Evolutionary conservation across 2,329 filamentous ascomycete genomes (phyloP).

Genomic region (Pezicula carpinea): DNA sequence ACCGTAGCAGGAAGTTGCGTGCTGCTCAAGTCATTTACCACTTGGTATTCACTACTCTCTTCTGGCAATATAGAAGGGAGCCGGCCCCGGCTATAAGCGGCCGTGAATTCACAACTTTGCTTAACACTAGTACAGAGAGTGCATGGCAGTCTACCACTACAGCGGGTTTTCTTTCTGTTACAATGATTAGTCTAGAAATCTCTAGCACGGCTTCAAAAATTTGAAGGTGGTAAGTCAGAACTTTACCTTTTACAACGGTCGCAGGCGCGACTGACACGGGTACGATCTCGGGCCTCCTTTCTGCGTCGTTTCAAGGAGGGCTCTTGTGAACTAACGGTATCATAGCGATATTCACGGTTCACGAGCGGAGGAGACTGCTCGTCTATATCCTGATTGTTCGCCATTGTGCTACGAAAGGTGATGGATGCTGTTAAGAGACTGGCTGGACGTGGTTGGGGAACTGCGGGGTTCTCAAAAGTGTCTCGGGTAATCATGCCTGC

Average conservation of each 20-base stretch:
- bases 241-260: conserved; percentile 43
- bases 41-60: conserved; percentile 1
- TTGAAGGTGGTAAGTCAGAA: background rate
- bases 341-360: no score
- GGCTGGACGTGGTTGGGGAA: no score
- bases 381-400: no score
- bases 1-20: background rate
- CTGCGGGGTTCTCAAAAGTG: no score
- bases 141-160: conserved; percentile 36
- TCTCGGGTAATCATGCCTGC: no score
- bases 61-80: conserved; percentile 33
- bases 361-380: no score
- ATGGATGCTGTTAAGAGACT: no score
- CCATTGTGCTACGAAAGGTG: no score
- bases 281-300: conserved; percentile 13
- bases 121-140: conserved; percentile 28
- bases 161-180: conserved; percentile 34
- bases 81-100: conserved; percentile 43
- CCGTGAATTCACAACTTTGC: conserved; percentile 41
- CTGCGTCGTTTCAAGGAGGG: conserved; percentile 11
- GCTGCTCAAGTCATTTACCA: background rate
- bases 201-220: background rate
- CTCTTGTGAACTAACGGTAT: no score
- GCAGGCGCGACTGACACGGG: conserved; percentile 40
- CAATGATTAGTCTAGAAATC: background rate